Evolutionary conservation across 495 filamentous ascomycete species (phyloP).

Genomic region (Trichoderma virens): DNA sequence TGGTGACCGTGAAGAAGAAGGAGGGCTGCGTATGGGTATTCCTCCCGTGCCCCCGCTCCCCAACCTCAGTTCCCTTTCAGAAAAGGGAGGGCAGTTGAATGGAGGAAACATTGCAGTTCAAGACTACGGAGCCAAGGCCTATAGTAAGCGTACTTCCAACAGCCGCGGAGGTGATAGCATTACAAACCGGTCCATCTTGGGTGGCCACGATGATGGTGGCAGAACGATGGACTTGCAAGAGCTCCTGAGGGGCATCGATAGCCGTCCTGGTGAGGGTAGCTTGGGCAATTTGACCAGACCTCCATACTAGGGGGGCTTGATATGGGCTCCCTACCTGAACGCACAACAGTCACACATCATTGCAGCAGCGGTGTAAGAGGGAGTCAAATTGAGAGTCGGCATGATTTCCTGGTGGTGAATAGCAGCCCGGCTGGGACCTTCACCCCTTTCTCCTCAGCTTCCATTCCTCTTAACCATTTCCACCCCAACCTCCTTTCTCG

Average conservation of each 20-base stretch:
- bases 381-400: too few species aligned
- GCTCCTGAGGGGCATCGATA: conserved; percentile 40
- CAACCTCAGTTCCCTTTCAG: conserved; percentile 16
- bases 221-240: conserved; percentile 36
- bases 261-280: conserved; percentile 31
- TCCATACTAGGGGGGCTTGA: conserved; percentile 27
- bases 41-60: conserved; percentile 39
- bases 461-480: background rate
- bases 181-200: conserved; percentile 20
- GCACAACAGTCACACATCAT: too few species aligned
- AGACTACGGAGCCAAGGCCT: conserved; percentile 25
- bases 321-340: too few species aligned
- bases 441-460: background rate
- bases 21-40: conserved; percentile 18
- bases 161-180: conserved; percentile 31
- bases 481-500: too few species aligned
- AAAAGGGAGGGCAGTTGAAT: background rate
- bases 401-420: background rate
- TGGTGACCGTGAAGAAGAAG: conserved; percentile 16
- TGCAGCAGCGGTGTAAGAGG: too few species aligned
- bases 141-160: conserved; percentile 28
- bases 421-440: background rate
- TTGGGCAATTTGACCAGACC: conserved; percentile 34
- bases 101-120: conserved; percentile 14
- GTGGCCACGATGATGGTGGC: conserved; percentile 20